Evolutionary conservation across 306 rosid species (phyloP), one percentile per base, ranked within the genome.

Genomic region (Albizia julibrissin): DNA sequence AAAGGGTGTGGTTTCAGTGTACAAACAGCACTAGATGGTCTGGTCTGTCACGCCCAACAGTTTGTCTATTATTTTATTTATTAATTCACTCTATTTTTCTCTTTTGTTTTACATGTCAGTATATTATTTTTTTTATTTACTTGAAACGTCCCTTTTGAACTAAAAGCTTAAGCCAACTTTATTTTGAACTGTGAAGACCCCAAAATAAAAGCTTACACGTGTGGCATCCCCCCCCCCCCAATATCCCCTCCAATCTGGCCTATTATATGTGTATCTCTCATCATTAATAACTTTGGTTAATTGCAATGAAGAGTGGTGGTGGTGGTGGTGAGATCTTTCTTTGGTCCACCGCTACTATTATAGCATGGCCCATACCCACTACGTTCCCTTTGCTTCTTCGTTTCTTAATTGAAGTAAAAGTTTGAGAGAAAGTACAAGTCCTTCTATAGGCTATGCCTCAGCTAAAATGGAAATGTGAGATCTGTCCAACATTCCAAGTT

Each of bases 81-180:
- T 68, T 68, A 12, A 13, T 4, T 37, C 26, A 18, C 72, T 67
- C 50, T 69, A 43, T 67, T 24, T 70, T 14, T 70, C 34, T 70
- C 56, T 70, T 43, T 42, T 43, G 54, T 70, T 70, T 43, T 13
- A 22, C 54, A 24, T 70, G 75, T 39, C 75, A n/a, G 46, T 75
- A 2, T 16, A 19, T 54, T 21, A 7, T 52, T 80, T 84, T 80
- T 86, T 78, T 85, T 37, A 37, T 37, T 85, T 83, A 86, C 77
- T 87, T 88, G 92, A 84, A 77, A 85, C 87, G 94, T 89, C 94
- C 88, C 92, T 93, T 87, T 90, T 89, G 80, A 84, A 84, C 82
- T 79, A 70, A 86, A 84, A 84, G 85, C 40, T 49, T 79, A 80
- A 76, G 24, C 84, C 61, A 82, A 84, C 85, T 79, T 78, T 74